phyloP scores from a whole-genome alignment of 352 stramenopile species.

The Phytophthora podocarpi region DNA sequence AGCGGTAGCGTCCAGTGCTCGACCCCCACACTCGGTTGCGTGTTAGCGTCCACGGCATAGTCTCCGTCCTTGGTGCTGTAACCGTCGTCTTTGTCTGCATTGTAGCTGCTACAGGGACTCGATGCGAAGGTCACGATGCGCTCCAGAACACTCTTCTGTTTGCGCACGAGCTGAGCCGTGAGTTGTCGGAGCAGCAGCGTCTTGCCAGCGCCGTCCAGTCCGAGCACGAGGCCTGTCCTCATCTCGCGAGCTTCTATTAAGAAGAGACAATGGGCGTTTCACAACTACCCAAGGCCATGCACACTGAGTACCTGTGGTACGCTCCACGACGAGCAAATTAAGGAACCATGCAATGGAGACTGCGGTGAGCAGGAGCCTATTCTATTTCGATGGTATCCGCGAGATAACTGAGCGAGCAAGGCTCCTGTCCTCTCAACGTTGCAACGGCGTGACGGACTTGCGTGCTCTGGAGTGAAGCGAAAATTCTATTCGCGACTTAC shows the following conservation, averaged over 20 bases:
- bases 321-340: background rate
- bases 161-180: conserved; percentile 44
- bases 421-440: background rate
- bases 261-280: background rate
- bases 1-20: conserved; percentile 62
- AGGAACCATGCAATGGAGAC: background rate
- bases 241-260: conserved; percentile 29
- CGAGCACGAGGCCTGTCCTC: conserved; percentile 65
- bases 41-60: conserved; percentile 35
- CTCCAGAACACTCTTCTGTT: conserved; percentile 47
- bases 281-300: too few relatives aligned
- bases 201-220: conserved; percentile 72
- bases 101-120: conserved; percentile 16
- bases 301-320: too few relatives aligned
- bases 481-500: conserved; percentile 21
- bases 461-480: conserved; percentile 12
- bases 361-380: background rate
- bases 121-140: conserved; percentile 39
- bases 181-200: conserved; percentile 74
- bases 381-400: background rate
- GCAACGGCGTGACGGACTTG: conserved; percentile 5
- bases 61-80: conserved; percentile 19
- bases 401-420: background rate
- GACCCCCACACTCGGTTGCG: conserved; percentile 67
- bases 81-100: conserved; percentile 9